These are phyloP conservation scores for Cinnamomum chago DNA, from an alignment of 164 flowering plant genomes.

Conservation along the genomic window DNA sequence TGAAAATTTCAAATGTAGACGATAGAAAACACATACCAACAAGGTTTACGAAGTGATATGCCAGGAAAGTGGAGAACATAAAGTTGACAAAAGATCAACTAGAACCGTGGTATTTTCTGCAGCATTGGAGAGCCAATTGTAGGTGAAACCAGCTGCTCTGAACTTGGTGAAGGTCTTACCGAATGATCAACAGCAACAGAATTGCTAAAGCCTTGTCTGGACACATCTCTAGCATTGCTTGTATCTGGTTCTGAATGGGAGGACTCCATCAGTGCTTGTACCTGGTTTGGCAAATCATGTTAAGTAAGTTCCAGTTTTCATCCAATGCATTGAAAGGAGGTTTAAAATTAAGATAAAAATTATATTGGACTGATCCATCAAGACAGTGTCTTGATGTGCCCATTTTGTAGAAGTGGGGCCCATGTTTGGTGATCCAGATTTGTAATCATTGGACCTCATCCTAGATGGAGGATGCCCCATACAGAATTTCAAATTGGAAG, in stretches of 20 bases:
- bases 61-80: slow-evolving; percentile 4
- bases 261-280: slow-evolving; percentile 56
- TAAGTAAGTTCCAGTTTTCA: neutral
- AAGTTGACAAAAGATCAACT: slow-evolving; percentile 8
- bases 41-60: slow-evolving; percentile 2
- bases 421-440: neutral
- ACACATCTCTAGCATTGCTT: slow-evolving; percentile 37
- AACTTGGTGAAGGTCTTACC: slow-evolving; percentile 52
- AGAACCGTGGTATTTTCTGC: slow-evolving; percentile 60
- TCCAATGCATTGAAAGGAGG: neutral
- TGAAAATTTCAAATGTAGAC: neutral
- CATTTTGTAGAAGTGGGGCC: neutral
- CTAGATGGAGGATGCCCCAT: neutral
- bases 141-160: slow-evolving; percentile 62
- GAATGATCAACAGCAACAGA: slow-evolving; percentile 43
- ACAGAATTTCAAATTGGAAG: neutral
- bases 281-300: slow-evolving; percentile 28
- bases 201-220: slow-evolving; percentile 44
- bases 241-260: slow-evolving; percentile 37
- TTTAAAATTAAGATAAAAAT: too few species aligned
- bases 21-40: slow-evolving; percentile 17
- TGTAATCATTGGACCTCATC: neutral
- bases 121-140: slow-evolving; percentile 49
- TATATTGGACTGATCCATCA: neutral
- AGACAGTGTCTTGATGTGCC: neutral